Evolutionary conservation across 441 rosid genomes (phyloP).

Genomic region (Pelargonium fulgidum): DNA sequence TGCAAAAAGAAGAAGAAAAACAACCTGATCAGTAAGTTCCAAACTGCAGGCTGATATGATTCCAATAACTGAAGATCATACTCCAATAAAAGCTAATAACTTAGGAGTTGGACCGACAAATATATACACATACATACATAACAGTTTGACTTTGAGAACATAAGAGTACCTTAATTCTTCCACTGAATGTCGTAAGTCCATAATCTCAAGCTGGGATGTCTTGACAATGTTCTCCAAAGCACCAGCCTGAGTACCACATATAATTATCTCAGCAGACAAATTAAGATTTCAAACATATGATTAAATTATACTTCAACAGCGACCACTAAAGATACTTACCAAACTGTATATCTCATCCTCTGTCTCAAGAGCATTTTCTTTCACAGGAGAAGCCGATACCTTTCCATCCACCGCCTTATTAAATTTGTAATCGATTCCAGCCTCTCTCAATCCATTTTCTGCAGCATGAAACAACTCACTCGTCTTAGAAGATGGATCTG

Average conservation of each 20-base stretch:
- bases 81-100: not conserved
- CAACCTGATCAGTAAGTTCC: slow-evolving; percentile 16
- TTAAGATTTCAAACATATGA: slow-evolving; percentile 14
- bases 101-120: not conserved
- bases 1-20: slow-evolving; percentile 22
- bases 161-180: slow-evolving; percentile 65
- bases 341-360: slow-evolving; percentile 72
- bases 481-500: slow-evolving; percentile 47
- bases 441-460: slow-evolving; percentile 70
- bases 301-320: slow-evolving; percentile 9
- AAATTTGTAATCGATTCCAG: slow-evolving; percentile 60
- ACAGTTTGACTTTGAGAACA: slow-evolving; percentile 6
- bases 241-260: slow-evolving; percentile 52
- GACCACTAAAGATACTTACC: slow-evolving; percentile 37
- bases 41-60: not conserved
- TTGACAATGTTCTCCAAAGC: slow-evolving; percentile 86
- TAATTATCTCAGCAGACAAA: slow-evolving; percentile 13
- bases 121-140: not conserved
- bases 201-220: slow-evolving; percentile 79
- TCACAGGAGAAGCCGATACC: slow-evolving; percentile 27
- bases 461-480: slow-evolving; percentile 68
- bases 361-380: slow-evolving; percentile 27
- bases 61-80: not conserved
- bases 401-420: slow-evolving; percentile 38
- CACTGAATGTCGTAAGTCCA: slow-evolving; percentile 59